Evolutionary conservation across 2,329 filamentous ascomycete species (phyloP).

Genomic region (Tolypocladium cylindrosporum): DNA sequence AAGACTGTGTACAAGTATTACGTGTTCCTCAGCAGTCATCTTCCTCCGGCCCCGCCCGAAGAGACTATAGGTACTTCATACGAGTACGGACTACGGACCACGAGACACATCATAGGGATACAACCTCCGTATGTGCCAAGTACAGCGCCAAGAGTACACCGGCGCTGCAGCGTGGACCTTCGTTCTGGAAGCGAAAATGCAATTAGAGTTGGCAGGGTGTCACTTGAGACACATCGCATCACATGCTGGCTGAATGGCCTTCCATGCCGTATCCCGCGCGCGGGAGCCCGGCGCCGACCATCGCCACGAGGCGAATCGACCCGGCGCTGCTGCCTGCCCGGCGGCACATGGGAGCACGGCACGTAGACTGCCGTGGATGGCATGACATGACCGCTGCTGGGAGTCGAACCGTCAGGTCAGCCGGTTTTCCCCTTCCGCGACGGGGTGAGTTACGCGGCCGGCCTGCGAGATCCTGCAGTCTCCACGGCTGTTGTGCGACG

Average conservation of each 20-base stretch:
- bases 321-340: no score
- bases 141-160: not conserved
- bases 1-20: not conserved
- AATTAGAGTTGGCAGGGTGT: not conserved
- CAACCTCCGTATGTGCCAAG: not conserved
- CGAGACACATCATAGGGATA: no score
- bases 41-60: not conserved
- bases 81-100: no score
- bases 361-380: not conserved
- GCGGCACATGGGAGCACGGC: not conserved
- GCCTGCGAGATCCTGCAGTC: not conserved
- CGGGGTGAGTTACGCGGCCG: not conserved
- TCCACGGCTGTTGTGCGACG: not conserved
- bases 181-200: not conserved
- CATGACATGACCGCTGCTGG: not conserved
- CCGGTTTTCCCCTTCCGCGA: not conserved
- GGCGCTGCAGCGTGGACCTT: not conserved
- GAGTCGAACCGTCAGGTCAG: not conserved
- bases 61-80: no score
- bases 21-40: not conserved
- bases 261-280: not conserved
- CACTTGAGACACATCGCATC: not conserved
- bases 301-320: no score
- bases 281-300: not conserved
- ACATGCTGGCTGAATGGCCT: not conserved